Evolutionary conservation across 2,329 filamentous ascomycete species (phyloP).

Genomic region (Colletotrichum noveboracense): DNA sequence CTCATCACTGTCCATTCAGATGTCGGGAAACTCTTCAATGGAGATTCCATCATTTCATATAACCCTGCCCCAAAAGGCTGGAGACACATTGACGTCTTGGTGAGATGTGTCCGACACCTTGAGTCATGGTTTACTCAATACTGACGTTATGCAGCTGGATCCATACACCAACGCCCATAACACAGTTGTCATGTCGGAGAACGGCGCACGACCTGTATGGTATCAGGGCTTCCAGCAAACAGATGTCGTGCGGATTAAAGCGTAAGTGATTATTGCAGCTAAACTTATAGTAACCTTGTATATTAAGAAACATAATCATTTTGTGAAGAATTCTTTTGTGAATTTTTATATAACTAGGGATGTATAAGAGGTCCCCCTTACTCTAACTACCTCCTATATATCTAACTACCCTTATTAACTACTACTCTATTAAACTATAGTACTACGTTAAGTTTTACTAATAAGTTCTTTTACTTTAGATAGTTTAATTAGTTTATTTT

Average conservation of each 20-base stretch:
- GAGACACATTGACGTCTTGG: neutral
- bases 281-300: neutral
- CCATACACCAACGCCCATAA: neutral
- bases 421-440: too few species aligned
- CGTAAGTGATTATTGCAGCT: neutral
- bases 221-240: neutral
- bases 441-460: too few species aligned
- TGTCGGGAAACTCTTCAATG: neutral
- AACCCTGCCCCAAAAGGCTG: neutral
- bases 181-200: neutral
- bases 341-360: too few species aligned
- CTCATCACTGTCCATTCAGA: neutral
- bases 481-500: too few species aligned
- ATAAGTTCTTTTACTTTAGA: too few species aligned
- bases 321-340: too few species aligned
- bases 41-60: neutral
- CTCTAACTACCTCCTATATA: too few species aligned
- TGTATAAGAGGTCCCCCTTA: too few species aligned
- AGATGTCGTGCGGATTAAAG: neutral
- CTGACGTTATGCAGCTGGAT: neutral
- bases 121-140: neutral
- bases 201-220: neutral
- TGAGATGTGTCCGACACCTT: neutral
- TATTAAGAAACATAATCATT: too few species aligned
- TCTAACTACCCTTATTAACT: too few species aligned